Base-by-base conservation (phyloP, 1,284 basidiomycete genomes). In the Moesziomyces antarcticus region DNA sequence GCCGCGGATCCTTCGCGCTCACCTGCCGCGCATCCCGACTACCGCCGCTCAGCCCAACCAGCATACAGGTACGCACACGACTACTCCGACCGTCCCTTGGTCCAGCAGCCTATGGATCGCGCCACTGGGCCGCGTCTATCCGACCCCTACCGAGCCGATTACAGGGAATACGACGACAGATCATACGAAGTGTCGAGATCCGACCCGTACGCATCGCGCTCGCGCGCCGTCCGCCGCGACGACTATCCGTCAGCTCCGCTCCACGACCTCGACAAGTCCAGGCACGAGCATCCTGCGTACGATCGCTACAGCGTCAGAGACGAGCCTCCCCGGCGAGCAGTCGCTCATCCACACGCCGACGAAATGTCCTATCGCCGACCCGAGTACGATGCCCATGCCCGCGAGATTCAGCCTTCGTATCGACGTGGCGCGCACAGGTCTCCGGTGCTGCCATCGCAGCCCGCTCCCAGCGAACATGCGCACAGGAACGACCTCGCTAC, bases 351-450 rank as follows among this genome's bases (percentile, higher is more conserved):
- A 9, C 52, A 46, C 33, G 35, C 40, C 27, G 53, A 53, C 18
- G 64, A 58, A 33, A 53, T 64, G 4, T 25, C 49, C 44, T 64
- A 60, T 22, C 56, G 47, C n/a, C 57, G 64, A 20, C 54, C 59
- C 13, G 64, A 56, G 33, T 60, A 68, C 51, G 70, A 72, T 5
- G 56, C 56, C 42, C 62, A 68, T 41, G 48, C 52, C 8, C 56
- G 71, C 27, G 61, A 72, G 25, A 63, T 77, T 35, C 75, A 77
- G 48, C 75, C 75, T 11, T 77, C 75, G 1, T 77, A 77, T 33
- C 67, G 65, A 21, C 63, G 59, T 50, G 53, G 59, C 30, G 64
- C 63, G 27, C 58, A 52, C 27, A 42, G 56, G 24, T 71, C 63
- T 20, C 63, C 66, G 1, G 50, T 46, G 37, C 52, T 59, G 13